These are phyloP conservation scores for Mikania micrantha DNA, from an alignment of 129 eudicot genomes.

Conservation along the genomic window DNA sequence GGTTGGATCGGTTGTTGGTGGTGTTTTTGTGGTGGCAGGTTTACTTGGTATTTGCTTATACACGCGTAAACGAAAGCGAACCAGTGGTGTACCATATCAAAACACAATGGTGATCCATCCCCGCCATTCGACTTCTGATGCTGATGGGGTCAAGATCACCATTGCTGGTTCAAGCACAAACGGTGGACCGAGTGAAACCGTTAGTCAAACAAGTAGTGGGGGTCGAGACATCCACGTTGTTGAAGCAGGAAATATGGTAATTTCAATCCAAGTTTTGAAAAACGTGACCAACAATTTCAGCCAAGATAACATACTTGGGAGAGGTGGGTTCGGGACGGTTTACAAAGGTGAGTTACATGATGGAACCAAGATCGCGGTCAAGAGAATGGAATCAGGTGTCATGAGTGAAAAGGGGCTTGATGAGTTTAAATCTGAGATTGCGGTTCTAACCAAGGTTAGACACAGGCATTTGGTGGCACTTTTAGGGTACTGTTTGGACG, in stretches of 20 bases:
- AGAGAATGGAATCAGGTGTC: constrained; percentile 86
- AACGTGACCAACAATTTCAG: constrained; percentile 83
- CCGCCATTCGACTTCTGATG: constrained; percentile 54
- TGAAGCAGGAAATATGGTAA: constrained; percentile 76
- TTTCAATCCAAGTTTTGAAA: constrained; percentile 70
- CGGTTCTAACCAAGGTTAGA: constrained; percentile 86
- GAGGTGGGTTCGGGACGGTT: constrained; percentile 96
- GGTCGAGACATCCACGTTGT: constrained; percentile 56
- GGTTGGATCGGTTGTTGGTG: constrained; percentile 61
- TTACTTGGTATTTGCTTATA: constrained; percentile 40
- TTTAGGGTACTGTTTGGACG: constrained; percentile 83
- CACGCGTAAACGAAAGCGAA: constrained; percentile 40
- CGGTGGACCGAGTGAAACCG: constrained; percentile 47
- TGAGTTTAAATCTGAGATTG: constrained; percentile 86
- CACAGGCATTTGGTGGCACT: constrained; percentile 88
- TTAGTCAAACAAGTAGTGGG: constrained; percentile 47
- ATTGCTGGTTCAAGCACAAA: constrained; percentile 48
- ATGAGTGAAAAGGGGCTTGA: constrained; percentile 80
- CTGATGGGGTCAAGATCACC: constrained; percentile 67
- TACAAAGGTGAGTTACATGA: constrained; percentile 87
- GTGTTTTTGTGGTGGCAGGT: constrained; percentile 46
- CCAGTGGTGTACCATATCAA: constrained; percentile 40
- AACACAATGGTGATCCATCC: constrained; percentile 65
- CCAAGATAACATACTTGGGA: constrained; percentile 60
- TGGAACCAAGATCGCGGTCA: constrained; percentile 90